Conservation (phyloP, 139 green algal species). For the Asterochloris sp. region DNA sequence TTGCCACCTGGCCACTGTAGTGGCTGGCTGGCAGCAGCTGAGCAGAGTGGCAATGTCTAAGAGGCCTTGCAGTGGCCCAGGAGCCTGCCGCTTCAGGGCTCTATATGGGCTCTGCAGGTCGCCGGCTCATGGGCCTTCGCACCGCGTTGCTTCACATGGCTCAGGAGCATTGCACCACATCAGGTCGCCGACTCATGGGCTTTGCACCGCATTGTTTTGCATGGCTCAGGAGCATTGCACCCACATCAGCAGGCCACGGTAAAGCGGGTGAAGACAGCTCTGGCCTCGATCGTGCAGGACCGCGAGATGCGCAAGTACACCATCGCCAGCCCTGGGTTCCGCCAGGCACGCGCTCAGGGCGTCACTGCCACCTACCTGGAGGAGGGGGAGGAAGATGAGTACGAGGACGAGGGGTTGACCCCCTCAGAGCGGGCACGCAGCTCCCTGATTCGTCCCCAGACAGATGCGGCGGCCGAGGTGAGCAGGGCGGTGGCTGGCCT, state of each 20-base stretch:
- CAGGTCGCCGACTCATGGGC: neutral
- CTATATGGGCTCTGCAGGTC: too few species aligned
- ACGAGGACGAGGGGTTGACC: constrained; percentile 18
- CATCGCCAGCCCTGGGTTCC: neutral
- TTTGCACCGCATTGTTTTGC: neutral
- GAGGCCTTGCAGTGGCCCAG: too few species aligned
- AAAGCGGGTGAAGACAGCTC: neutral
- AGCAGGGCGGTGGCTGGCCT: neutral
- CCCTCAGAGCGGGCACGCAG: constrained; percentile 5
- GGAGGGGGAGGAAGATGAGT: constrained; percentile 43
- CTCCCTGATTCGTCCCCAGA: neutral
- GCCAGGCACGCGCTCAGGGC: neutral
- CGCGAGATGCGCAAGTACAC: constrained; percentile 34
- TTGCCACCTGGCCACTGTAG: too few species aligned
- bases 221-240: neutral
- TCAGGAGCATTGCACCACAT: neutral
- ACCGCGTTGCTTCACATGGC: too few species aligned
- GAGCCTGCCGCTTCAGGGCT: too few species aligned
- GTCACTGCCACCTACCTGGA: constrained; percentile 48
- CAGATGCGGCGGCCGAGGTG: constrained; percentile 27
- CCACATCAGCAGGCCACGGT: neutral
- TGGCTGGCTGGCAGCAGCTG: too few species aligned
- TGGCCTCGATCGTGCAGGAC: constrained; percentile 13
- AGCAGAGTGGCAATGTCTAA: too few species aligned
- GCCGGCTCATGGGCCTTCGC: too few species aligned